phyloP scores from a whole-genome alignment of 2,329 filamentous ascomycete genomes.

The Penicillium sp. region DNA sequence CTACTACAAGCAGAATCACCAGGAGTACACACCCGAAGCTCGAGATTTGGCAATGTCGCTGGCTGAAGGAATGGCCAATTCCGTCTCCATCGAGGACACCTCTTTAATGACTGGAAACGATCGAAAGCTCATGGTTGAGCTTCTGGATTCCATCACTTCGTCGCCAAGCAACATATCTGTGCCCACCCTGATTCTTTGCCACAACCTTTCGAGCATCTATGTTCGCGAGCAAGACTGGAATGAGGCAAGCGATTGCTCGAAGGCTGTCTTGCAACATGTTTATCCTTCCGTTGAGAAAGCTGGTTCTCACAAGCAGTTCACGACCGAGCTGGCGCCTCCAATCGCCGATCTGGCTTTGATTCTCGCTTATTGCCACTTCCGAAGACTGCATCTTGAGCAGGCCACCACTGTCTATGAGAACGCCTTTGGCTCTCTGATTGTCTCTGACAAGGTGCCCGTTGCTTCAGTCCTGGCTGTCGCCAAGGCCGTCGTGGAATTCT shows the following conservation, averaged over 20 bases:
- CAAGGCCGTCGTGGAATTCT: conserved; percentile 41
- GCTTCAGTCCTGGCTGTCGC: conserved; percentile 35
- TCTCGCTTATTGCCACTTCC: conserved; percentile 39
- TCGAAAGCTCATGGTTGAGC: conserved; percentile 34
- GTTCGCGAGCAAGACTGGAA: conserved; percentile 37
- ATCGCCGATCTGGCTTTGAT: conserved; percentile 36
- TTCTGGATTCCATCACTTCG: conserved; percentile 37
- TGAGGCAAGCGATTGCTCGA: conserved; percentile 30
- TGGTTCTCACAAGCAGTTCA: conserved; percentile 33
- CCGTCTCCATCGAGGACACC: conserved; percentile 26
- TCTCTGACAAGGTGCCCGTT: conserved; percentile 36
- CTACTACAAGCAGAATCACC: conserved; percentile 36
- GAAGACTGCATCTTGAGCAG: conserved; percentile 33
- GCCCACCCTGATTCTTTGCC: conserved; percentile 33
- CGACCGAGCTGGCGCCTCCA: conserved; percentile 33
- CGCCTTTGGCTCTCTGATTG: conserved; percentile 35
- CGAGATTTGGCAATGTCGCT: conserved; percentile 32
- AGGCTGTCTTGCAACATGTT: conserved; percentile 35
- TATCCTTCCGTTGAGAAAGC: conserved; percentile 36
- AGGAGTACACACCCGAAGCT: conserved; percentile 35
- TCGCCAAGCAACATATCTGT: conserved; percentile 26
- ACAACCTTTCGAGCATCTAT: conserved; percentile 36
- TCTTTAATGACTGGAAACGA: conserved; percentile 28
- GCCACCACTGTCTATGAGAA: conserved; percentile 37
- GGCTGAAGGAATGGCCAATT: conserved; percentile 28